phyloP scores from a whole-genome alignment of 176 grass and related monocot species.

The Oryza brachyantha region DNA sequence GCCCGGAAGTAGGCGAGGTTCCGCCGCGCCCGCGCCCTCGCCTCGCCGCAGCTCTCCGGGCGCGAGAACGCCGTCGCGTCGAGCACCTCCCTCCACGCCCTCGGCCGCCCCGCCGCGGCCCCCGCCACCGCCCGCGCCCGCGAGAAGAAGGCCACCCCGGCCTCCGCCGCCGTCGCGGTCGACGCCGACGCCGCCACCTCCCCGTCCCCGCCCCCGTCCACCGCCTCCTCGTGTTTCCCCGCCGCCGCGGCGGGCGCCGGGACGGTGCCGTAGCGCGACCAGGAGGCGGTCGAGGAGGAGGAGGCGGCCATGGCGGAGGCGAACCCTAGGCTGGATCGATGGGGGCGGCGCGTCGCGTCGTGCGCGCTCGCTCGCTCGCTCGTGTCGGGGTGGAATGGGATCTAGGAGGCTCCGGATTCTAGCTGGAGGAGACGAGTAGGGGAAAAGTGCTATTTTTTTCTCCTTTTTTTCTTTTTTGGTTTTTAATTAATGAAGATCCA shows the following conservation, averaged over 20 bases:
- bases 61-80: slow-evolving; percentile 66
- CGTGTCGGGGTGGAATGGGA: slow-evolving; percentile 13
- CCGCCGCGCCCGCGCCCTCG: slow-evolving; percentile 53
- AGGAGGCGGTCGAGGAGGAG: slow-evolving; percentile 51
- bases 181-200: background rate
- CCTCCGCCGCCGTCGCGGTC: slow-evolving; percentile 30
- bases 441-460: background rate
- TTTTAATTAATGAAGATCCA: background rate
- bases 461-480: background rate
- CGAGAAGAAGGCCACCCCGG: slow-evolving; percentile 59
- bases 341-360: background rate
- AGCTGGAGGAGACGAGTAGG: background rate
- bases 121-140: slow-evolving; percentile 51
- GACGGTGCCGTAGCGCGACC: slow-evolving; percentile 58
- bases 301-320: slow-evolving; percentile 36
- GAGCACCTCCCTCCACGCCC: slow-evolving; percentile 71
- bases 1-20: slow-evolving; percentile 91
- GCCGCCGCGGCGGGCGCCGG: slow-evolving; percentile 17
- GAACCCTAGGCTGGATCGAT: slow-evolving; percentile 22
- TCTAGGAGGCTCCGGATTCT: slow-evolving; percentile 10
- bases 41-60: slow-evolving; percentile 65
- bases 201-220: background rate
- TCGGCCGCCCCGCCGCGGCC: slow-evolving; percentile 49
- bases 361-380: slow-evolving; percentile 6
- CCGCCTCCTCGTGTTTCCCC: background rate